A percentile compares a stretch with the other conserved stretches of the same genome.
These are phyloP conservation scores for Metschnikowia amazonensis DNA, from an alignment of 805 yeast genomes.

Conservation along the genomic window DNA sequence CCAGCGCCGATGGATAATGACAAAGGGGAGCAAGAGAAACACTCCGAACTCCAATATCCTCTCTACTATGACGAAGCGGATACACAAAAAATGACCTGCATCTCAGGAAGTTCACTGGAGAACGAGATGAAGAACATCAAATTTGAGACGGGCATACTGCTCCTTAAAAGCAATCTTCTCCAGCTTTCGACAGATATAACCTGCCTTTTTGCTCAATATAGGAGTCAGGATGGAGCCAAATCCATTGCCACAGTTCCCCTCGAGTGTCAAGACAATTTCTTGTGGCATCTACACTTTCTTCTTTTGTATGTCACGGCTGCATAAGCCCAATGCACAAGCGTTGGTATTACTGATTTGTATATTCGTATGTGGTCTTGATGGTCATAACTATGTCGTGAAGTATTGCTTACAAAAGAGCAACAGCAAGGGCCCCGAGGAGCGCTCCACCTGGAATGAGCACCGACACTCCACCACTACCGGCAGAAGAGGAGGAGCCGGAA, in stretches of 20 bases:
- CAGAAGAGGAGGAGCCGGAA: background rate
- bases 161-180: conserved; percentile 31
- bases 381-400: background rate
- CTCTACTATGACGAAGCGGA: conserved; percentile 17
- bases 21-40: conserved; percentile 1
- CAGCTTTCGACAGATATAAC: conserved; percentile 23
- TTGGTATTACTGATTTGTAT: background rate
- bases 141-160: conserved; percentile 32
- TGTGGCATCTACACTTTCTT: conserved; percentile 40
- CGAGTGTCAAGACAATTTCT: conserved; percentile 38
- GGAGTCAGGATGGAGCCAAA: conserved; percentile 6
- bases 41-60: background rate
- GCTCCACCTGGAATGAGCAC: conserved; percentile 29
- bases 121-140: conserved; percentile 17
- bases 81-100: conserved; percentile 6
- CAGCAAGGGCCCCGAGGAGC: conserved; percentile 31
- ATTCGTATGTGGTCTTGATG: background rate
- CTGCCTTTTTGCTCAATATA: conserved; percentile 15
- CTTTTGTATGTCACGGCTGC: conserved; percentile 31
- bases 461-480: conserved; percentile 15
- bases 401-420: conserved; percentile 27
- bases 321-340: background rate
- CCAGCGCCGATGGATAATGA: background rate
- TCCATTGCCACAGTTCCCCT: conserved; percentile 25
- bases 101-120: background rate